Evolutionary conservation across 2,329 filamentous ascomycete genomes (phyloP).

Genomic region (Cladosporium cucumerinum): DNA sequence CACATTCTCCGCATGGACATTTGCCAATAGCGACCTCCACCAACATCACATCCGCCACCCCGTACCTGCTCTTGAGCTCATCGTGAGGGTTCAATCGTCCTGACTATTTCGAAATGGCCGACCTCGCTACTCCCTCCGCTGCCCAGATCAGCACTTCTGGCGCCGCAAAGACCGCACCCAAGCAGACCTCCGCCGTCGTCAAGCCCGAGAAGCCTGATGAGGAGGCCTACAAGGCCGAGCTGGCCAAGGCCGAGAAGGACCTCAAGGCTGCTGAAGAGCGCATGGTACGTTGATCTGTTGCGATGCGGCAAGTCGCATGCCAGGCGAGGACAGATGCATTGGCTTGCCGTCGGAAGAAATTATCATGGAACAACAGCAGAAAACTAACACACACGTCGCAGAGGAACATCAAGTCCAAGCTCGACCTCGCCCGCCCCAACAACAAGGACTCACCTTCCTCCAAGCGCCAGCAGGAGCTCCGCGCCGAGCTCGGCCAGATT

Average conservation of each 20-base stretch:
- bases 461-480: slow-evolving; percentile 83
- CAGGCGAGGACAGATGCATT: slow-evolving; percentile 11
- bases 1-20: not conserved
- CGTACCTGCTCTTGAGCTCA: slow-evolving; percentile 10
- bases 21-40: not conserved
- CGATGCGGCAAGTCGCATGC: not conserved
- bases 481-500: slow-evolving; percentile 77
- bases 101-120: slow-evolving; percentile 29
- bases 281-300: slow-evolving; percentile 28
- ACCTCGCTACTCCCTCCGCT: slow-evolving; percentile 37
- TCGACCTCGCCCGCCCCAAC: slow-evolving; percentile 77
- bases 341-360: not conserved
- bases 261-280: slow-evolving; percentile 73
- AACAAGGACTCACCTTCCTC: slow-evolving; percentile 76
- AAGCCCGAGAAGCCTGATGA: slow-evolving; percentile 87
- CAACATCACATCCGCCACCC: slow-evolving; percentile 2
- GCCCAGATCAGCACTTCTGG: slow-evolving; percentile 35
- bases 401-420: slow-evolving; percentile 84
- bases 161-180: slow-evolving; percentile 32
- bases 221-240: slow-evolving; percentile 72
- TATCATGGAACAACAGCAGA: not conserved
- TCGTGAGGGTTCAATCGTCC: slow-evolving; percentile 16
- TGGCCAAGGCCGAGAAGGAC: slow-evolving; percentile 82
- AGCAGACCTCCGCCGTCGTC: slow-evolving; percentile 32
- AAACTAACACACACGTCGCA: slow-evolving; percentile 40